Evolutionary conservation across 2,329 filamentous ascomycete genomes (phyloP).

Genomic region (Blastomyces percursus): DNA sequence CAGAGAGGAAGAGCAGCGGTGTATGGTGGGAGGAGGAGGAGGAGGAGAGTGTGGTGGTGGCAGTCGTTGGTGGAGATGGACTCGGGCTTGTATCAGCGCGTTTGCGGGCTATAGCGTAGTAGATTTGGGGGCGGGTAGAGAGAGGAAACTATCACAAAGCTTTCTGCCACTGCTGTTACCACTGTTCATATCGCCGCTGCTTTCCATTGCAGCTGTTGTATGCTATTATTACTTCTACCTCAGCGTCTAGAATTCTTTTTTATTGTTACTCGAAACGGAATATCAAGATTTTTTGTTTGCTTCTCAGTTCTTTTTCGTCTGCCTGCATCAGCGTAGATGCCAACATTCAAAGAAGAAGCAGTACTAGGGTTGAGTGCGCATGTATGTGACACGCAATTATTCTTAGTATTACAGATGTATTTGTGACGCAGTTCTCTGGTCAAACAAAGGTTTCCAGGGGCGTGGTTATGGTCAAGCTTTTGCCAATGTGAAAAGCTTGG

Average conservation of each 20-base stretch:
- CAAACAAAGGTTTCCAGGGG: not conserved
- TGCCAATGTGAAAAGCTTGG: conserved; percentile 8
- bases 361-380: not conserved
- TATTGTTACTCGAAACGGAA: not conserved
- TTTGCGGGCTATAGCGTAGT: not conserved
- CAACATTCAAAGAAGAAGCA: not conserved
- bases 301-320: not conserved
- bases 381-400: not conserved
- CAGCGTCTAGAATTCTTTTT: not conserved
- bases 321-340: not conserved
- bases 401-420: not conserved
- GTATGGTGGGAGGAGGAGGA: not conserved
- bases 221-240: not conserved
- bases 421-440: not conserved
- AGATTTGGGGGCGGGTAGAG: not conserved
- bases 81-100: not conserved
- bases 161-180: not conserved
- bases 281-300: not conserved
- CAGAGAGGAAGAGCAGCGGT: not conserved
- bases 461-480: conserved; percentile 7
- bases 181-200: not conserved
- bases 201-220: not conserved
- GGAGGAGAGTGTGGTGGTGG: not conserved
- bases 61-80: not conserved
- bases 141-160: not conserved